Evolutionary conservation across 257 asterid genomes (phyloP).

Genomic region (Primulina huaijiensis): DNA sequence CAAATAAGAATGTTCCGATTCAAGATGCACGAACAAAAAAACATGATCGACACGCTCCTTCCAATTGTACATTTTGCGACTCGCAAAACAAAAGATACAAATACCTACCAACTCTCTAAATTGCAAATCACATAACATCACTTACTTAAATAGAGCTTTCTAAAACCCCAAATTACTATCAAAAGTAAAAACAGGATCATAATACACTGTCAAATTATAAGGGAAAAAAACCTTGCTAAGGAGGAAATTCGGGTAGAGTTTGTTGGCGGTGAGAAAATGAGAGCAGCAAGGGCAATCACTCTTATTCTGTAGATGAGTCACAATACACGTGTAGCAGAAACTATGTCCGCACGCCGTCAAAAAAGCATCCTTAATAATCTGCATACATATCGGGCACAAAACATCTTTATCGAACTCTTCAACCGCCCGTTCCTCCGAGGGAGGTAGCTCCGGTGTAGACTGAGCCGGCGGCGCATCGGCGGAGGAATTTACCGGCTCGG

Average conservation of each 20-base stretch:
- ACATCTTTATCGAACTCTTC: constrained; percentile 59
- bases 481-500: constrained; percentile 34
- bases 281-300: constrained; percentile 90
- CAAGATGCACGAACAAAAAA: too few species aligned
- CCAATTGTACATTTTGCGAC: not conserved
- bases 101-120: not conserved
- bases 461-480: constrained; percentile 27
- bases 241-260: constrained; percentile 84
- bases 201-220: not conserved
- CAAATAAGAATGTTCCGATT: too few species aligned
- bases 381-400: constrained; percentile 94
- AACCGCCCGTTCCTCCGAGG: not conserved
- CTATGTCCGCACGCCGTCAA: constrained; percentile 88
- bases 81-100: not conserved
- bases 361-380: constrained; percentile 80
- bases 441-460: constrained; percentile 12
- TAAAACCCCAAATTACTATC: not conserved
- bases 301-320: constrained; percentile 80
- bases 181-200: not conserved
- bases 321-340: constrained; percentile 86
- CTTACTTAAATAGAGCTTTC: constrained; percentile 1
- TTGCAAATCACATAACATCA: not conserved
- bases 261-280: constrained; percentile 57
- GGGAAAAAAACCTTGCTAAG: constrained; percentile 64
- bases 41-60: too few species aligned